phyloP scores from a whole-genome alignment of 768 basidiomycete species.

The Tephrocybe sp. region DNA sequence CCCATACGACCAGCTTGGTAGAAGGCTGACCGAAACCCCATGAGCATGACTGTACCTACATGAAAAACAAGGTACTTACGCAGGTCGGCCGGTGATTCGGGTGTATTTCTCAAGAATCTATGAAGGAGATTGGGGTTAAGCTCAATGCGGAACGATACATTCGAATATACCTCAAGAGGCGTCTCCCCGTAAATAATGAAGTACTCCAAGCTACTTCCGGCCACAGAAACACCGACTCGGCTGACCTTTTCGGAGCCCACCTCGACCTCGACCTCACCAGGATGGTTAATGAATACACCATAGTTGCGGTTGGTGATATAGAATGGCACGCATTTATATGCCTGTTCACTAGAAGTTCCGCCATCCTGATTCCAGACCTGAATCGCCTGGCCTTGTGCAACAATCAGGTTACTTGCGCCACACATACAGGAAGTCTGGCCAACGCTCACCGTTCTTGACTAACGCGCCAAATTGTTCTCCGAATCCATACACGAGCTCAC shows the following conservation, averaged over 20 bases:
- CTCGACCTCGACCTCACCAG: constrained; percentile 75
- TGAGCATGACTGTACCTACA: constrained; percentile 17
- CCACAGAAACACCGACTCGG: constrained; percentile 62
- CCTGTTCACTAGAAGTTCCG: constrained; percentile 67
- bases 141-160: neutral
- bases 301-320: constrained; percentile 70
- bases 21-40: constrained; percentile 39
- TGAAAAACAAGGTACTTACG: constrained; percentile 29
- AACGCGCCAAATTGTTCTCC: constrained; percentile 77
- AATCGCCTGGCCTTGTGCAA: constrained; percentile 46
- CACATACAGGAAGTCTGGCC: constrained; percentile 14
- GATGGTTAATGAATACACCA: constrained; percentile 74
- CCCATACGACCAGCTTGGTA: constrained; percentile 74
- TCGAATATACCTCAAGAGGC: constrained; percentile 52
- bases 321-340: constrained; percentile 68
- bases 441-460: constrained; percentile 65
- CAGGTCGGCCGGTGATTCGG: constrained; percentile 60
- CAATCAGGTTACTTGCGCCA: constrained; percentile 10
- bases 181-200: constrained; percentile 70
- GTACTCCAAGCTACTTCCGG: constrained; percentile 63
- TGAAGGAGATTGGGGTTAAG: neutral
- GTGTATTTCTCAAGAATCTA: constrained; percentile 63
- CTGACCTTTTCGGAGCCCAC: constrained; percentile 65
- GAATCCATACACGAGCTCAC: constrained; percentile 70
- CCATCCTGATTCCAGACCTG: constrained; percentile 76